Conservation (phyloP, 371 early-diverging fungal genomes). For the Mucor racemosus region DNA sequence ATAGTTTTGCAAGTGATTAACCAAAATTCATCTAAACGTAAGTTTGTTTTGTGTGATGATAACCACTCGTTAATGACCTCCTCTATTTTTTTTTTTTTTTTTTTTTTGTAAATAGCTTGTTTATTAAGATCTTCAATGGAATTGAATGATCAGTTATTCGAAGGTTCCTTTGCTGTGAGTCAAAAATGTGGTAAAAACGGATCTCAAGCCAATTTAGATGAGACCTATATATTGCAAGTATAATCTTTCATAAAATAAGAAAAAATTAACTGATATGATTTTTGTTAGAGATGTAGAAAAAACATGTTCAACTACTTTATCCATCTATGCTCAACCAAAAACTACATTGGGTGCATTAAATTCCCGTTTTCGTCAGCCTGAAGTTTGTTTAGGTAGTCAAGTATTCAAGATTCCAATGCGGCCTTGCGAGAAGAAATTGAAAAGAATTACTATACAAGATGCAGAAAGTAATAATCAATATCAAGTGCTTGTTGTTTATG, state of each 20-base stretch:
- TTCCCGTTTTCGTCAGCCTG: constrained; percentile 27
- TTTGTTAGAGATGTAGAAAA: constrained; percentile 41
- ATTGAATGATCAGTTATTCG: constrained; percentile 34
- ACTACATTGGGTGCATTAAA: constrained; percentile 24
- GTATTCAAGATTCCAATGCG: constrained; percentile 32
- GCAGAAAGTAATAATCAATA: constrained; percentile 23
- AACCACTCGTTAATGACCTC: too few relatives aligned
- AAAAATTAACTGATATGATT: not conserved
- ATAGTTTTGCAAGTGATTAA: constrained; percentile 47
- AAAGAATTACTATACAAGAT: constrained; percentile 32
- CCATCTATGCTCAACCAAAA: constrained; percentile 38
- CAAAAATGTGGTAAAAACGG: constrained; percentile 48
- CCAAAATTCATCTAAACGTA: constrained; percentile 45
- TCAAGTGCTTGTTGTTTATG: constrained; percentile 43
- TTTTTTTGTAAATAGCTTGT: constrained; percentile 24
- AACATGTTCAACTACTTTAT: constrained; percentile 25
- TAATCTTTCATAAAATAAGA: too few relatives aligned
- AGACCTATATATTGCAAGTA: constrained; percentile 47
- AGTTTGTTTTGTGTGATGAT: not conserved
- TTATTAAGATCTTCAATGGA: constrained; percentile 39
- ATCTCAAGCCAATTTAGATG: constrained; percentile 45
- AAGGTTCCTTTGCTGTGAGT: constrained; percentile 29
- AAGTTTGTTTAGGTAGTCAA: constrained; percentile 36
- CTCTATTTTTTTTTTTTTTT: not conserved
- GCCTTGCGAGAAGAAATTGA: constrained; percentile 39